Evolutionary conservation across 2,329 filamentous ascomycete species (phyloP), one percentile per base, ranked within the genome.

Genomic region (Coleophoma crateriformis): DNA sequence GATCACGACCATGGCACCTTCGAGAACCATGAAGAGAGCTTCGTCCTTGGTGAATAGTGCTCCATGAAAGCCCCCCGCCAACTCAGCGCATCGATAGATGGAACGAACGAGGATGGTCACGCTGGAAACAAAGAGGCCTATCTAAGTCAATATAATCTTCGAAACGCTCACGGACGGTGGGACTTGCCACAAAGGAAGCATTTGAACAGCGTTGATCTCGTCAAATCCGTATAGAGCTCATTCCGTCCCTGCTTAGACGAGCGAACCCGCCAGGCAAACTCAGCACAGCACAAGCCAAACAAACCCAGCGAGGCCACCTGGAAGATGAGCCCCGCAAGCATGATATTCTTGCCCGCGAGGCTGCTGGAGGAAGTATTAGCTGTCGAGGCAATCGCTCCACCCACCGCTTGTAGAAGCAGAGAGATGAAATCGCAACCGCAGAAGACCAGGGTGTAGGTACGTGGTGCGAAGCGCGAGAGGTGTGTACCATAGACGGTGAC

Each of bases 381-480:
- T 10, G 71, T 71, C 0, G 78, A 75, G 1, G 81, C 76, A 38
- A 81, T 68, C 43, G 72, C 80, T 50, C 80, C 80, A 13, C 79
- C 79, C 10, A 70, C 71, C 2, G 76, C 78, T 61, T 84, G 81
- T 6, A 83, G 66, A 14, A 79, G 54, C n/a, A 84, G 71, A 8
- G 74, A 77, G 49, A 78, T 58, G 38, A 83, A 56, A 54, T 84
- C 81, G 58, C 76, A 79, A 15, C 67, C 59, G 54, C 83, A 77
- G 65, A 84, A 84, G 51, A 82, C 74, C 64, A 72, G 75, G 14
- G 78, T 79, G 62, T 80, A 81, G 47, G 71, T 63, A 6, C 64
- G 61, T 3, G 74, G 71, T 33, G 66, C 67, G 41, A 77, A 62
- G 13, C 68, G 64, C 19, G 73, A 75, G 53, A 71, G 63, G 45